phyloP scores from a whole-genome alignment of 1,139 yeast species.

The Hansenula lynferdii region DNA sequence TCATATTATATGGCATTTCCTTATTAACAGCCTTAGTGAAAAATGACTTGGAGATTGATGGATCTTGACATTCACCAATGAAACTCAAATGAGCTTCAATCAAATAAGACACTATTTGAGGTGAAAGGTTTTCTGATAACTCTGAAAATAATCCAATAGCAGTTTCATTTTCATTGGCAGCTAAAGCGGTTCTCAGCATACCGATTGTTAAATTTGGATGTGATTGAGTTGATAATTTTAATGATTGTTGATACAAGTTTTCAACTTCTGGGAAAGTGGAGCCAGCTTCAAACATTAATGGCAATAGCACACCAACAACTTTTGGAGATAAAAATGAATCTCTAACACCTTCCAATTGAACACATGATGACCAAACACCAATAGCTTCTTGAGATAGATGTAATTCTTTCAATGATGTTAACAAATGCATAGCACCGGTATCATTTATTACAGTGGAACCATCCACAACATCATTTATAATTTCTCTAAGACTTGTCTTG shows the following conservation, averaged over 20 bases:
- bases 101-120: constrained; percentile 38
- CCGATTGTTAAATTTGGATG: constrained; percentile 53
- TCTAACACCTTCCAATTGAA: constrained; percentile 24
- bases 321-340: constrained; percentile 39
- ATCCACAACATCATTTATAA: constrained; percentile 43
- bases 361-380: constrained; percentile 46
- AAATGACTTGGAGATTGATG: constrained; percentile 65
- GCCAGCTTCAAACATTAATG: constrained; percentile 59
- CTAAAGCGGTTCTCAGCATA: constrained; percentile 56
- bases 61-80: constrained; percentile 76
- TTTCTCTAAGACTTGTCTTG: constrained; percentile 41
- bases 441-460: constrained; percentile 38
- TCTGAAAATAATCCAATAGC: constrained; percentile 47
- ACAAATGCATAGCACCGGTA: constrained; percentile 51
- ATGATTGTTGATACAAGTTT: constrained; percentile 37
- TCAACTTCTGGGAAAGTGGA: constrained; percentile 59
- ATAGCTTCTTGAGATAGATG: constrained; percentile 48
- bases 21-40: constrained; percentile 64
- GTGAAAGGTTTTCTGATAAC: constrained; percentile 29
- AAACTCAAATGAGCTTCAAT: constrained; percentile 72
- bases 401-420: constrained; percentile 54
- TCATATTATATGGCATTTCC: constrained; percentile 68
- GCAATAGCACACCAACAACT: constrained; percentile 69
- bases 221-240: constrained; percentile 15
- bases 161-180: constrained; percentile 43